These are phyloP conservation scores for Microdochium trichocladiopsis DNA, from an alignment of 2,329 filamentous ascomycete species.

Conservation along the genomic window DNA sequence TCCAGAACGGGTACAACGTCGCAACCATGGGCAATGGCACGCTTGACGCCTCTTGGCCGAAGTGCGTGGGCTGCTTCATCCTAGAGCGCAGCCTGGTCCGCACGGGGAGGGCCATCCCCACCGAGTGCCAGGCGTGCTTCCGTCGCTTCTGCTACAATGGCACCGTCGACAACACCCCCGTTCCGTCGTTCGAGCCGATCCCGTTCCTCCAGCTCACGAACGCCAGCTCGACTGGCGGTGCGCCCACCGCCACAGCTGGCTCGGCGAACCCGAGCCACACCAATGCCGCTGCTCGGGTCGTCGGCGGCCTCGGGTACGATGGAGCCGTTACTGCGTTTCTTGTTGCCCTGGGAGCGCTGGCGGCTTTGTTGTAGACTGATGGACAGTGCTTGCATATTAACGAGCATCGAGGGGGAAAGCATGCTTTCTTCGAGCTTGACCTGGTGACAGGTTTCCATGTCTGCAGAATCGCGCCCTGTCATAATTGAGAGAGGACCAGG, in stretches of 20 bases:
- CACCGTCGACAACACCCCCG: constrained; percentile 31
- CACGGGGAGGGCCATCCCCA: constrained; percentile 61
- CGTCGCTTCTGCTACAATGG: constrained; percentile 88
- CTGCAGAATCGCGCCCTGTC: no score
- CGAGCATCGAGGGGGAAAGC: no score
- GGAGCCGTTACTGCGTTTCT: no score
- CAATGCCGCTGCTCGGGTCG: neutral
- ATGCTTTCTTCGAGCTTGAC: no score
- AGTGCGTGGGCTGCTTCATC: constrained; percentile 84
- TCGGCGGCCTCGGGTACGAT: no score
- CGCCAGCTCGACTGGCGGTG: neutral
- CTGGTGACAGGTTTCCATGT: no score
- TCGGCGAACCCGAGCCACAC: neutral
- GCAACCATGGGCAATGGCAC: constrained; percentile 80
- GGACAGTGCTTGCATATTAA: no score
- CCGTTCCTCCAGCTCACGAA: neutral
- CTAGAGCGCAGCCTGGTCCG: constrained; percentile 68
- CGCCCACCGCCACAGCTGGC: neutral
- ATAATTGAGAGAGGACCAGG: no score
- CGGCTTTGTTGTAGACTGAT: no score
- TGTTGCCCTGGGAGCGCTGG: no score
- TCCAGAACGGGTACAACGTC: constrained; percentile 78
- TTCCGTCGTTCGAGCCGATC: constrained; percentile 14
- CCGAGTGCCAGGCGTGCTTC: constrained; percentile 72
- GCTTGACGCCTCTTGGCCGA: constrained; percentile 65